Conservation (phyloP, 2,329 filamentous ascomycete species). For the Graphiopsis chlorocephala region DNA sequence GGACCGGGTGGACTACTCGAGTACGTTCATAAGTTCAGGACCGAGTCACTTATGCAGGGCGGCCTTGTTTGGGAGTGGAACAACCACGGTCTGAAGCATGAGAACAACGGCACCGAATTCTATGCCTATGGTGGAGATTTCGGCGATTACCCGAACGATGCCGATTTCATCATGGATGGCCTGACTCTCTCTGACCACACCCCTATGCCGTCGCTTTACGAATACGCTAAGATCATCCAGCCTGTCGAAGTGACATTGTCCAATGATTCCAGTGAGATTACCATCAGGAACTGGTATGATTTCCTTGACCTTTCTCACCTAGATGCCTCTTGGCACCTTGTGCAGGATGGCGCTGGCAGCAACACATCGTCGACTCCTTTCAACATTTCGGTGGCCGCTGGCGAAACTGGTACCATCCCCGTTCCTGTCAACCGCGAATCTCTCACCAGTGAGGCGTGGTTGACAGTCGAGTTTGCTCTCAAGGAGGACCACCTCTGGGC, state of each 20-base stretch:
- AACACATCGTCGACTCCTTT: neutral
- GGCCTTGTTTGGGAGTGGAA: slow-evolving; percentile 50
- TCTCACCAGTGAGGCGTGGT: slow-evolving; percentile 18
- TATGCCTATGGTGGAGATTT: slow-evolving; percentile 43
- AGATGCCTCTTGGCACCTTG: slow-evolving; percentile 13
- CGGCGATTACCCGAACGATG: slow-evolving; percentile 38
- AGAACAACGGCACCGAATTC: slow-evolving; percentile 34
- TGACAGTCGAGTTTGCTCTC: slow-evolving; percentile 32
- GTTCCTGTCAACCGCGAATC: slow-evolving; percentile 16
- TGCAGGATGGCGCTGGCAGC: slow-evolving; percentile 5
- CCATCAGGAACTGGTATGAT: slow-evolving; percentile 41
- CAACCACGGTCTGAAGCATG: slow-evolving; percentile 40
- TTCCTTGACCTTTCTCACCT: slow-evolving; percentile 21
- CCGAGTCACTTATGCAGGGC: slow-evolving; percentile 60
- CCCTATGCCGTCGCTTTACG: slow-evolving; percentile 38
- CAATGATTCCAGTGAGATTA: slow-evolving; percentile 24
- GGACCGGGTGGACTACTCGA: slow-evolving; percentile 55
- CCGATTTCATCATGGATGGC: slow-evolving; percentile 43
- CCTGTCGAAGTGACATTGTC: slow-evolving; percentile 32
- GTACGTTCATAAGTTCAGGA: slow-evolving; percentile 62
- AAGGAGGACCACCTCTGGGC: slow-evolving; percentile 35
- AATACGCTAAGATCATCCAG: slow-evolving; percentile 43
- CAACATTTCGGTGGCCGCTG: slow-evolving; percentile 19
- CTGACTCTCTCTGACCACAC: slow-evolving; percentile 40
- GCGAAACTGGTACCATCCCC: slow-evolving; percentile 19